phyloP scores from a whole-genome alignment of 768 basidiomycete species.

The Termitomyces sp. region DNA sequence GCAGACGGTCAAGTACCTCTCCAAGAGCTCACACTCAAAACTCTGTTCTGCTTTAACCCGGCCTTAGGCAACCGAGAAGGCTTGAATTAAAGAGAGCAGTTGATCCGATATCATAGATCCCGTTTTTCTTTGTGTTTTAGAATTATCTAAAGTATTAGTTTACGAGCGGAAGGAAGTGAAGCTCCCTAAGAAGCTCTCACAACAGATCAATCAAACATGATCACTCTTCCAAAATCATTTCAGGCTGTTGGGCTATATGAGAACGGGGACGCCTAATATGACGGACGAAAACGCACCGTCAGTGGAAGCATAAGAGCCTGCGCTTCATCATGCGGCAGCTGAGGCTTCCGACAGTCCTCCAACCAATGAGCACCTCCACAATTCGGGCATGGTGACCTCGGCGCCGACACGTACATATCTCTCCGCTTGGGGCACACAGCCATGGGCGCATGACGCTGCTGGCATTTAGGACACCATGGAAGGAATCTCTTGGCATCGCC shows the following conservation, averaged over 20 bases:
- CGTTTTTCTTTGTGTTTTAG: no score
- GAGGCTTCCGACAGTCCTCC: slow-evolving; percentile 15
- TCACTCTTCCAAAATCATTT: background rate
- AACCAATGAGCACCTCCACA: slow-evolving; percentile 18
- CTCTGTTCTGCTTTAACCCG: no score
- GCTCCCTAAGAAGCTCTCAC: background rate
- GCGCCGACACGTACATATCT: background rate
- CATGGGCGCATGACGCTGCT: slow-evolving; percentile 2
- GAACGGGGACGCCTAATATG: background rate
- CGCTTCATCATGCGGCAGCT: slow-evolving; percentile 6
- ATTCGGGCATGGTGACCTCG: slow-evolving; percentile 4
- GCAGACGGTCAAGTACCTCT: no score
- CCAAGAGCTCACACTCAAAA: no score
- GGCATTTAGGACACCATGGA: slow-evolving; percentile 1
- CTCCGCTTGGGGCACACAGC: background rate
- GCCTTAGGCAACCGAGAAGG: no score
- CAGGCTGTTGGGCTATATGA: background rate
- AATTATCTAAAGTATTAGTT: background rate
- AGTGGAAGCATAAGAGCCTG: slow-evolving; percentile 7
- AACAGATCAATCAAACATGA: background rate
- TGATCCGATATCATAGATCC: no score
- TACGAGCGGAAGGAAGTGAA: background rate
- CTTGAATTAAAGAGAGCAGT: no score
- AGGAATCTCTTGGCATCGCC: background rate
- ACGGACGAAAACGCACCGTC: background rate